A percentile compares a stretch with the other conserved stretches of the same genome.
These are phyloP conservation scores for Lactarius sp. DNA, from an alignment of 768 basidiomycete genomes.

Conservation along the genomic window DNA sequence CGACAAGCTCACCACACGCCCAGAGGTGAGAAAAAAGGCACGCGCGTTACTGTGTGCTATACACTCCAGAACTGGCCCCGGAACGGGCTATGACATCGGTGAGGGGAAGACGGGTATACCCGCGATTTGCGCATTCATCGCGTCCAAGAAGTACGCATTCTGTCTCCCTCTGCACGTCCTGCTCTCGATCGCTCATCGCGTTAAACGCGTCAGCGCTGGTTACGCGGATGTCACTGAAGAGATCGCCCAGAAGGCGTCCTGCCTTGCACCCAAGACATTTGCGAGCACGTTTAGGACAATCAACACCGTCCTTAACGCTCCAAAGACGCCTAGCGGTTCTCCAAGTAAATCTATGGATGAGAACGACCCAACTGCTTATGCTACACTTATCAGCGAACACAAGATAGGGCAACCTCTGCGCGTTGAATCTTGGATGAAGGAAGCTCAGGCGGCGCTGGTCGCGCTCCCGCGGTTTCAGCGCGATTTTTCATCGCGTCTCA, in stretches of 20 bases:
- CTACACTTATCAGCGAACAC: slow-evolving; percentile 9
- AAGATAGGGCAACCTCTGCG: slow-evolving; percentile 19
- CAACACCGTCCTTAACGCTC: slow-evolving; percentile 25
- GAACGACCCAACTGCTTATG: slow-evolving; percentile 33
- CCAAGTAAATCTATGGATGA: neutral
- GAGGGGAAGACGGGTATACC: slow-evolving; percentile 39
- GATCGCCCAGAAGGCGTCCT: slow-evolving; percentile 33
- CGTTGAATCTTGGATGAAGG: slow-evolving; percentile 21
- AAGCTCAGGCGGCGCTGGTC: slow-evolving; percentile 13
- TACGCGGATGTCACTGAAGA: slow-evolving; percentile 32
- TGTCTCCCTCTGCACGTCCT: neutral
- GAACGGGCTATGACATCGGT: slow-evolving; percentile 46
- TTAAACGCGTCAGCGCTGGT: slow-evolving; percentile 24
- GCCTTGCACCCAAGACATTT: slow-evolving; percentile 32
- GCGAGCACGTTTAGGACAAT: slow-evolving; percentile 28
- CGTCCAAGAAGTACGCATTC: slow-evolving; percentile 41
- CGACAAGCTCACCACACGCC: slow-evolving; percentile 13
- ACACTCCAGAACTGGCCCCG: slow-evolving; percentile 40
- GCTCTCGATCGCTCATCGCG: neutral
- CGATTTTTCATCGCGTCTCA: neutral
- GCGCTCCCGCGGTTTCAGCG: slow-evolving; percentile 13
- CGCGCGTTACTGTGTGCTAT: slow-evolving; percentile 36
- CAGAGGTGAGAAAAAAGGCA: slow-evolving; percentile 36
- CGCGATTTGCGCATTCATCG: slow-evolving; percentile 48
- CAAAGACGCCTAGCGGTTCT: slow-evolving; percentile 5